These are phyloP conservation scores for Chrysoporthe cubensis DNA, from an alignment of 2,329 filamentous ascomycete genomes.

Conservation along the genomic window DNA sequence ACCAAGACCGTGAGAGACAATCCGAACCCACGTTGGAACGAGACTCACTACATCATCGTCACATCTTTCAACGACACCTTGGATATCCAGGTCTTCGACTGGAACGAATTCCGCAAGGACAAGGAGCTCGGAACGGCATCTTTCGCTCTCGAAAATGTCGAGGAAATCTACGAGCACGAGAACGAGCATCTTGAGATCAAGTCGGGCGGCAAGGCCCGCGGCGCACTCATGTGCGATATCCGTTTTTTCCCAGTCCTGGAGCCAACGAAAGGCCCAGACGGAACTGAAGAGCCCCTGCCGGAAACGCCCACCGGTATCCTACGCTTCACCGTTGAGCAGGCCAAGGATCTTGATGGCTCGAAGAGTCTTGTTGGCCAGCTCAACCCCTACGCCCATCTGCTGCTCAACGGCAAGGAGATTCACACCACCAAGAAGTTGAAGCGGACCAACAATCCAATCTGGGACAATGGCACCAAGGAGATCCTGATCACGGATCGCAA, in stretches of 20 bases:
- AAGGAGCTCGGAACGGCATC: slow-evolving; percentile 89
- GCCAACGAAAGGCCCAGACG: slow-evolving; percentile 71
- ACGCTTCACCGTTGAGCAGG: slow-evolving; percentile 90
- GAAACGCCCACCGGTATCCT: slow-evolving; percentile 93
- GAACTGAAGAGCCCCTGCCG: slow-evolving; percentile 77
- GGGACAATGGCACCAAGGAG: slow-evolving; percentile 90
- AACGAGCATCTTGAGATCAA: slow-evolving; percentile 85
- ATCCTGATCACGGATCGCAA: slow-evolving; percentile 93
- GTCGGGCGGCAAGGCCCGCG: slow-evolving; percentile 81
- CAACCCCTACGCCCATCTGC: slow-evolving; percentile 85
- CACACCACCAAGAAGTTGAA: slow-evolving; percentile 91
- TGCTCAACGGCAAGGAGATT: slow-evolving; percentile 91
- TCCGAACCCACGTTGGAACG: slow-evolving; percentile 89
- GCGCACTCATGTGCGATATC: slow-evolving; percentile 78
- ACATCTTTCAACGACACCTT: slow-evolving; percentile 88
- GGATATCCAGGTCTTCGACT: slow-evolving; percentile 85
- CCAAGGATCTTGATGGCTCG: slow-evolving; percentile 90
- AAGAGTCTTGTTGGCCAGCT: slow-evolving; percentile 91
- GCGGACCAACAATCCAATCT: slow-evolving; percentile 96
- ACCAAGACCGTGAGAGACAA: slow-evolving; percentile 90
- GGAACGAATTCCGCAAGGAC: slow-evolving; percentile 94
- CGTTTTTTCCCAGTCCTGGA: slow-evolving; percentile 95
- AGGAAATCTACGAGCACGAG: slow-evolving; percentile 77
- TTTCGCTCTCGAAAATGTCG: slow-evolving; percentile 82
- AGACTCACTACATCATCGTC: slow-evolving; percentile 94